Evolutionary conservation across 2,329 filamentous ascomycete genomes (phyloP), one percentile per base, ranked within the genome.

Genomic region (Tolypocladium paradoxum): DNA sequence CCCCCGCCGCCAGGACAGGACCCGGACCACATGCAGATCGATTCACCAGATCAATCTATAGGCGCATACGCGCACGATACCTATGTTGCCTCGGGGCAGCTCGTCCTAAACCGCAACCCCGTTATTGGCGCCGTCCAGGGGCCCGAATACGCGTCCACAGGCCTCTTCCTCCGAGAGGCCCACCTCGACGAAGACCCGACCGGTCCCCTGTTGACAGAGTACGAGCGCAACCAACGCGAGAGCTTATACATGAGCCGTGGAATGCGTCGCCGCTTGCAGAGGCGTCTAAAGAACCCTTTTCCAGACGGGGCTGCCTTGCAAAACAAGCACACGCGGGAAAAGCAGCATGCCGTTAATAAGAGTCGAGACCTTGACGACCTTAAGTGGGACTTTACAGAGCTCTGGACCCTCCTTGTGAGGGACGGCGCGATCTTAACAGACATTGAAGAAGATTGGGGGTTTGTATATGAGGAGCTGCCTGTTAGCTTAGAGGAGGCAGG

Each of bases 71-170:
- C 67, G 6, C 59, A 58, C n/a, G 56, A 57, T 4, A 62, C 53
- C 5, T 69, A 62, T 27, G 56, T 84, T 0, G 57, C 64, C 1
- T 64, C 63, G 4, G 60, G 66, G 0, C 70, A 76, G 54, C 66
- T 84, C 0, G 55, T 62, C 1, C 55, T 75, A 0, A 68, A 73
- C 50, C 62, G 65, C 0, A 72, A 80, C 57, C 75, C 69, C 2
- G 70, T 71, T 6, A 65, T 83, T 31, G 81, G 81, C 31, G 77
- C 73, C 6, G 71, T 83, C 2, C 76, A 85, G 59, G 82, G 81
- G 1, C 73, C 75, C 0, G 64, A 66, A 3, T 85, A 85, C 58
- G 55, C 66, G 1, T 57, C 65, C 2, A 73, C 76, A 0, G 67
- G 68, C 1, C 64, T 81, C 2, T 82, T 73, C 59, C 66, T 74